Evolutionary conservation across 345 rosid species (phyloP).

Genomic region (Eucalyptus victrix): DNA sequence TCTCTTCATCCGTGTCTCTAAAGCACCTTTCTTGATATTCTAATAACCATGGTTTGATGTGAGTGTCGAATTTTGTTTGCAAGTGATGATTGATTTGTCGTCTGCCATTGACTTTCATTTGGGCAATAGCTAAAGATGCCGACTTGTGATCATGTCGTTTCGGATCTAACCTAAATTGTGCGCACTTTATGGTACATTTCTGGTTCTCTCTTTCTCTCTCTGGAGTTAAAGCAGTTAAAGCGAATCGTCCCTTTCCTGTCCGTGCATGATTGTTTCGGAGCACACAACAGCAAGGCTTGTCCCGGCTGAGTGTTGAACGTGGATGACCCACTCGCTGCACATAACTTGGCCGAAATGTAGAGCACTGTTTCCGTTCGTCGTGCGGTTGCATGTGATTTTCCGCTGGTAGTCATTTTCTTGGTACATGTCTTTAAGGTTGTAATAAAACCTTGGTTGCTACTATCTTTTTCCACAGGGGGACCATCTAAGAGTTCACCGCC

Average conservation of each 20-base stretch:
- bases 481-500: conserved; percentile 27
- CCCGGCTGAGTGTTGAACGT: neutral
- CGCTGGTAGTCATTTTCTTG: neutral
- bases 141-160: neutral
- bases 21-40: neutral
- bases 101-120: neutral
- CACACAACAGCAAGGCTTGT: neutral
- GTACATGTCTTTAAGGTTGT: neutral
- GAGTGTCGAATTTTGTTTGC: neutral
- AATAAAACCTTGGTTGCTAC: neutral
- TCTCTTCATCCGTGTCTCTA: neutral
- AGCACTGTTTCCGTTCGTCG: neutral
- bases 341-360: neutral
- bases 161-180: neutral
- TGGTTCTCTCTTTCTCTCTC: neutral
- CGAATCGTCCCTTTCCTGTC: neutral
- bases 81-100: neutral
- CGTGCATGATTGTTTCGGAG: neutral
- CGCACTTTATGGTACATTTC: neutral
- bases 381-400: neutral
- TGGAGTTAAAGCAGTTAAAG: neutral
- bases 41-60: neutral
- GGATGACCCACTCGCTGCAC: neutral
- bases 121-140: neutral
- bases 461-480: conserved; percentile 29